These are phyloP conservation scores for Mortierella claussenii DNA, from an alignment of 192 early-diverging fungal species.

Conservation along the genomic window DNA sequence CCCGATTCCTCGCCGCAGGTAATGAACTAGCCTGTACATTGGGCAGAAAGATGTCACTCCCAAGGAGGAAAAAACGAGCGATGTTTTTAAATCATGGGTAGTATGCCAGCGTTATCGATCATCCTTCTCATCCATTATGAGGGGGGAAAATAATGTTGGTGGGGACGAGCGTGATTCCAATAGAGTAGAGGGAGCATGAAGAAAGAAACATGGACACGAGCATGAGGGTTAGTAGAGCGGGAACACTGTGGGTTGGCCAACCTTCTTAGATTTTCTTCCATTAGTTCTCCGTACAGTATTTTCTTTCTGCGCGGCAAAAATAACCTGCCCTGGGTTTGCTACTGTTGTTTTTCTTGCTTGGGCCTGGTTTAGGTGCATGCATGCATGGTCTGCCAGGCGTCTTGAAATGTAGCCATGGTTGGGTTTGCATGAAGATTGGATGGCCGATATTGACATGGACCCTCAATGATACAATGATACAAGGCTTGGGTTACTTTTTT, in stretches of 20 bases:
- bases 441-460: background rate
- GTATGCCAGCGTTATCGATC: background rate
- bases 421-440: background rate
- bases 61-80: too few relatives aligned
- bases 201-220: too few relatives aligned
- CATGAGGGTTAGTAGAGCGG: background rate
- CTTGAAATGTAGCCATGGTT: background rate
- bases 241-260: background rate
- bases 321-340: background rate
- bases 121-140: background rate
- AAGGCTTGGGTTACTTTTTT: background rate
- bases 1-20: conserved; percentile 54
- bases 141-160: too few relatives aligned
- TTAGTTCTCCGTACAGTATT: background rate
- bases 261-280: background rate
- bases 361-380: background rate
- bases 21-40: conserved; percentile 4
- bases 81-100: background rate
- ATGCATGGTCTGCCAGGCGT: background rate
- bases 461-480: background rate
- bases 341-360: conserved; percentile 2
- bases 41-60: too few relatives aligned
- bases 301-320: too few relatives aligned
- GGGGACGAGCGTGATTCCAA: too few relatives aligned
- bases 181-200: too few relatives aligned